phyloP scores from a whole-genome alignment of 495 filamentous ascomycete genomes.

The Cercophora scortea region DNA sequence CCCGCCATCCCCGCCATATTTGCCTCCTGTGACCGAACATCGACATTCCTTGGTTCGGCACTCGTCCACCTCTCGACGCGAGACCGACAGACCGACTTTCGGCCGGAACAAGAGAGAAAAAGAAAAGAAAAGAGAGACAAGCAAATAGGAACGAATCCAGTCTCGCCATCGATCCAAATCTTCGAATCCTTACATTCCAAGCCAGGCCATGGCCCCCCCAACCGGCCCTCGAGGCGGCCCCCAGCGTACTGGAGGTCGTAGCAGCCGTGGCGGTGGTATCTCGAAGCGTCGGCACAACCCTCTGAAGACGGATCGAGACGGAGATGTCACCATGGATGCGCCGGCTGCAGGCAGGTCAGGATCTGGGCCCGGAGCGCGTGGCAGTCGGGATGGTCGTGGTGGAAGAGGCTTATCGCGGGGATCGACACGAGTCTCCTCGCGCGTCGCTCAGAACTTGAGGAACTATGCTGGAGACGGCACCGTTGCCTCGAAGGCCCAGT shows the following conservation, averaged over 20 bases:
- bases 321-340: constrained; percentile 73
- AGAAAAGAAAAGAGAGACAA: no score
- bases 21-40: no score
- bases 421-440: constrained; percentile 9
- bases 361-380: constrained; percentile 20
- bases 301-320: constrained; percentile 63
- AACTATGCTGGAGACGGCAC: constrained; percentile 7
- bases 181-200: no score
- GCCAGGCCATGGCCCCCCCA: constrained; percentile 32
- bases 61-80: no score
- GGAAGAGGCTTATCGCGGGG: not conserved
- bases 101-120: no score
- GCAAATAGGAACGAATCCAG: no score
- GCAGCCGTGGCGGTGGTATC: constrained; percentile 50
- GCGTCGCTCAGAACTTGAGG: constrained; percentile 15
- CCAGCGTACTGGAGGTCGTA: not conserved
- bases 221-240: constrained; percentile 22
- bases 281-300: constrained; percentile 51
- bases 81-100: no score
- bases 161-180: no score
- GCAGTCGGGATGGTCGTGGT: constrained; percentile 5
- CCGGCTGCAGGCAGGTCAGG: constrained; percentile 20
- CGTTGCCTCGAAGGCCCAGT: constrained; percentile 8
- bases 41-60: no score
- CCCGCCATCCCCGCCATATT: no score